A percentile compares a stretch with the other conserved stretches of the same genome.
Evolutionary conservation across 306 rosid species (phyloP).

Genomic region (Quercus wislizeni): DNA sequence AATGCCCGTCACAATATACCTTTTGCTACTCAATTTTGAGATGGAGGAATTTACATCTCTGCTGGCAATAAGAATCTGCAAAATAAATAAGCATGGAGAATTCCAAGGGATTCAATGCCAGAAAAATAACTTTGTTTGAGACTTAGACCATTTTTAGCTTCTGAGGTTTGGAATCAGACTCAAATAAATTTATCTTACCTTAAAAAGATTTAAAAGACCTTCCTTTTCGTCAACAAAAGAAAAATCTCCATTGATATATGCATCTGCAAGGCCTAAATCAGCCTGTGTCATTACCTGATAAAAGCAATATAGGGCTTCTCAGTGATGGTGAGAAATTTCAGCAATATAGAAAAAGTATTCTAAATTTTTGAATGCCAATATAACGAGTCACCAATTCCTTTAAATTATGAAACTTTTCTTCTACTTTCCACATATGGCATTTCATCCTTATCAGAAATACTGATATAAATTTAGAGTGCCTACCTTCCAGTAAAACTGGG

Average conservation of each 20-base stretch:
- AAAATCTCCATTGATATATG: slow-evolving; percentile 74
- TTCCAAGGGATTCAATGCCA: slow-evolving; percentile 1
- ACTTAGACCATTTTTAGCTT: neutral
- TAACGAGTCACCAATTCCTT: neutral
- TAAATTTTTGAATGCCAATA: neutral
- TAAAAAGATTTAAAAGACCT: slow-evolving; percentile 64
- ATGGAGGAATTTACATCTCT: slow-evolving; percentile 60
- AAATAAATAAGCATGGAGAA: slow-evolving; percentile 3
- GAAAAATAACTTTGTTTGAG: slow-evolving; percentile 1
- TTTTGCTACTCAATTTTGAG: slow-evolving; percentile 49
- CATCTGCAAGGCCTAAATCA: slow-evolving; percentile 96
- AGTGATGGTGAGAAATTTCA: neutral
- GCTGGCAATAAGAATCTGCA: slow-evolving; percentile 82
- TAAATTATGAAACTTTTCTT: neutral
- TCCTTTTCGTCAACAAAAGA: slow-evolving; percentile 72
- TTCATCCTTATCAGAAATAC: neutral
- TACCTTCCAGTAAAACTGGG: slow-evolving; percentile 97
- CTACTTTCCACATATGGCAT: neutral
- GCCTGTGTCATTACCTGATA: slow-evolving; percentile 85
- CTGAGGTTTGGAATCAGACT: neutral
- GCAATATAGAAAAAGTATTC: neutral
- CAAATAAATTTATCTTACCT: slow-evolving; percentile 38
- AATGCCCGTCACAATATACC: slow-evolving; percentile 35
- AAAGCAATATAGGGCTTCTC: slow-evolving; percentile 6
- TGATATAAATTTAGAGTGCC: neutral